A percentile compares a stretch with the other conserved stretches of the same genome.
These are phyloP conservation scores for Piloderma croceum DNA, from an alignment of 768 basidiomycete species.

Conservation along the genomic window DNA sequence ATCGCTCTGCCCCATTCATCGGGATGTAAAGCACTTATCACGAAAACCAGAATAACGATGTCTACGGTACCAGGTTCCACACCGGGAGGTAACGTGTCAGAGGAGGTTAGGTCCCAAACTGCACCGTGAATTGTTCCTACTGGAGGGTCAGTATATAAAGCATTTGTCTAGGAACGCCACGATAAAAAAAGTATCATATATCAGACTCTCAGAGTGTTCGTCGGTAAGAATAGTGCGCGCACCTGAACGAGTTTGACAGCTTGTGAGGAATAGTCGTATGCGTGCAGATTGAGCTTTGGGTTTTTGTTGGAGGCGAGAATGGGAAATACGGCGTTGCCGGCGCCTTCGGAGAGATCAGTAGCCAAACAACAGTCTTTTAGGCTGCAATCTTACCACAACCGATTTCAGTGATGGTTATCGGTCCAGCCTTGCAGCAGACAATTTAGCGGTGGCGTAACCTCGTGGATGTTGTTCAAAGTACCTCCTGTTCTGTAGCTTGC, in stretches of 20 bases:
- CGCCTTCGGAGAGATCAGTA: slow-evolving; percentile 44
- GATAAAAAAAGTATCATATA: not conserved
- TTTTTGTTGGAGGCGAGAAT: slow-evolving; percentile 81
- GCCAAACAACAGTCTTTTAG: not conserved
- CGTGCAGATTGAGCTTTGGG: slow-evolving; percentile 62
- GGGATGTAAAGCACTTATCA: slow-evolving; percentile 90
- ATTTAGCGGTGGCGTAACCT: not conserved
- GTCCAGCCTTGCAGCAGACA: slow-evolving; percentile 61
- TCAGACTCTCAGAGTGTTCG: not conserved
- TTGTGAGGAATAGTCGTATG: slow-evolving; percentile 87
- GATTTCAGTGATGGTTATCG: slow-evolving; percentile 72
- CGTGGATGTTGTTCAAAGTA: no score
- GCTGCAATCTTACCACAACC: slow-evolving; percentile 63
- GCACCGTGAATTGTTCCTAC: slow-evolving; percentile 68
- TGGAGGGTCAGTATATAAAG: slow-evolving; percentile 61
- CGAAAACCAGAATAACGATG: slow-evolving; percentile 88
- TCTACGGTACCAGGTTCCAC: slow-evolving; percentile 71
- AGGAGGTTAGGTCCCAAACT: slow-evolving; percentile 87
- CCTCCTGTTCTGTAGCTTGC: slow-evolving; percentile 60
- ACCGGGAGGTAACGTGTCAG: slow-evolving; percentile 51
- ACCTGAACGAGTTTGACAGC: slow-evolving; percentile 88
- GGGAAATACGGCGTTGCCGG: slow-evolving; percentile 94
- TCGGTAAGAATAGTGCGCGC: no score
- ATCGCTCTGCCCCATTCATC: slow-evolving; percentile 85
- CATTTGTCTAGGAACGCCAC: slow-evolving; percentile 63